phyloP scores from a whole-genome alignment of 1,284 basidiomycete species.

The Lignosus rhinocerotis region DNA sequence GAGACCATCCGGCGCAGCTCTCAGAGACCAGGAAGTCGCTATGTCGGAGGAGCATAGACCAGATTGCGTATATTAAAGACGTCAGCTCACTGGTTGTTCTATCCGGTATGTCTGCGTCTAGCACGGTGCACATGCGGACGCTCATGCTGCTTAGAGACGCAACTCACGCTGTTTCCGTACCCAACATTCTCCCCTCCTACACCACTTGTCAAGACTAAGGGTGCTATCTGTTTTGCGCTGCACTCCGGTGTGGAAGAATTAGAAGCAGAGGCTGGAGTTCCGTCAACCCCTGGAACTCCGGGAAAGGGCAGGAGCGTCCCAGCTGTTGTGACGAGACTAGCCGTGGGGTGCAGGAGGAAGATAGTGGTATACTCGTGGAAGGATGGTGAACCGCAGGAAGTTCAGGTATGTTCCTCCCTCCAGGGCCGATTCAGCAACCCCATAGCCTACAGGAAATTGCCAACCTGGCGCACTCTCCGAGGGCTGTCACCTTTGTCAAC shows the following conservation, averaged over 20 bases:
- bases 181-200: conserved; percentile 71
- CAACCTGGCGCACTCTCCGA: conserved; percentile 80
- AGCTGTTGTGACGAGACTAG: conserved; percentile 70
- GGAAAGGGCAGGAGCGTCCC: conserved; percentile 49
- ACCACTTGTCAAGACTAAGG: conserved; percentile 70
- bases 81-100: conserved; percentile 81
- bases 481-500: conserved; percentile 70
- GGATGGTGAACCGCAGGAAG: conserved; percentile 78
- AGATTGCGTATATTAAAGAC: conserved; percentile 82
- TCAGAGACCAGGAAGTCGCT: conserved; percentile 63
- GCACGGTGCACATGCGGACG: neutral
- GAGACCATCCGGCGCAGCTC: conserved; percentile 44
- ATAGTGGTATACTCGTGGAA: conserved; percentile 87
- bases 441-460: conserved; percentile 60
- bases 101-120: conserved; percentile 53
- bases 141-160: conserved; percentile 48
- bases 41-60: conserved; percentile 74
- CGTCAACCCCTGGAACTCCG: conserved; percentile 31
- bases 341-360: conserved; percentile 85
- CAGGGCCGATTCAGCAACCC: conserved; percentile 1
- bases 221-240: conserved; percentile 79
- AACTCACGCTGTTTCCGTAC: conserved; percentile 63
- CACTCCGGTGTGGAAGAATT: conserved; percentile 61
- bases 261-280: conserved; percentile 19
- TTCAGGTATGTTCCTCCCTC: conserved; percentile 51